Percentiles rank a stretch among this genome's conserved stretches.
phyloP scores from a whole-genome alignment of 2,329 filamentous ascomycete genomes.

The Colletotrichum incanum region DNA sequence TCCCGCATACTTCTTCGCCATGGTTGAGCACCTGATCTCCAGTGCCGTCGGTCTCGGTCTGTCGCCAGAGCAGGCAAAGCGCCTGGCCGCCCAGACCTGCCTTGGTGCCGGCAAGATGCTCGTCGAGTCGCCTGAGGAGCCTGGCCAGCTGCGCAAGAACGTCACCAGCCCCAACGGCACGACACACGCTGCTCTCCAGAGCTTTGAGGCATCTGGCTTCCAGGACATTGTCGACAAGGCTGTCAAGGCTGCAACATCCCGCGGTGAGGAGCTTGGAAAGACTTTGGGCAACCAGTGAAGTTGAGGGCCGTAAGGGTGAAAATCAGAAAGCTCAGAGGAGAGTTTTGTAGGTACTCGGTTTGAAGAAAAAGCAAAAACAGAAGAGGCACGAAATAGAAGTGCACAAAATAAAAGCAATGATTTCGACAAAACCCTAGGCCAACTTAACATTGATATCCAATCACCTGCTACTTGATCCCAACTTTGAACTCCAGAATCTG shows the following conservation, averaged over 20 bases:
- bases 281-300: constrained; percentile 43
- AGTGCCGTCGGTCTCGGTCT: constrained; percentile 62
- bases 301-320: background rate
- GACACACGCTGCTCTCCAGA: constrained; percentile 64
- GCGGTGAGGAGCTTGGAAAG: constrained; percentile 62
- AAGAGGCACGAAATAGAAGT: background rate
- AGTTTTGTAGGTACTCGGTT: too few relatives aligned
- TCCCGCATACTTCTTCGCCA: constrained; percentile 68
- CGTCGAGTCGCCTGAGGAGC: constrained; percentile 61
- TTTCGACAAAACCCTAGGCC: background rate
- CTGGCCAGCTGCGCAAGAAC: constrained; percentile 64
- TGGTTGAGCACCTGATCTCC: constrained; percentile 66
- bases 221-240: constrained; percentile 61
- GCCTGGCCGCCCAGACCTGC: constrained; percentile 66
- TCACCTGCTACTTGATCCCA: background rate
- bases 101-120: constrained; percentile 68
- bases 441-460: background rate
- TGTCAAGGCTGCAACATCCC: constrained; percentile 61
- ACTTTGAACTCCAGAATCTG: too few relatives aligned
- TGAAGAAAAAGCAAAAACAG: background rate
- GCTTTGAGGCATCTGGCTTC: constrained; percentile 62
- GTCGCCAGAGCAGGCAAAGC: constrained; percentile 63
- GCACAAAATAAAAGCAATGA: background rate
- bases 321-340: too few relatives aligned
- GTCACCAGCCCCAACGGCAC: constrained; percentile 69